phyloP scores from a whole-genome alignment of 768 basidiomycete species.

The Piloderma croceum region DNA sequence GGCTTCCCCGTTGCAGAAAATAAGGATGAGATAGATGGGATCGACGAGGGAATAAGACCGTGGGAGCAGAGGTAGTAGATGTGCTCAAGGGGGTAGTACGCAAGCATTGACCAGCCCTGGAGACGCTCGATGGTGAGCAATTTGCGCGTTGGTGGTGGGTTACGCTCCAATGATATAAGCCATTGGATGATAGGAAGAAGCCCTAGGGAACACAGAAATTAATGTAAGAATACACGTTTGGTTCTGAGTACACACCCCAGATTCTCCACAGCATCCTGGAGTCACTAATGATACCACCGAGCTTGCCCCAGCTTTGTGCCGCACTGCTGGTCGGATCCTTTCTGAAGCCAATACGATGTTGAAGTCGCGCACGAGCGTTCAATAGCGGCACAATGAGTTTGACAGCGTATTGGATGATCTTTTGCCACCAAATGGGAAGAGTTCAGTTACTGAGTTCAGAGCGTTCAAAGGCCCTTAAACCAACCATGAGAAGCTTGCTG shows the following conservation, averaged over 20 bases:
- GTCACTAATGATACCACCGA: slow-evolving; percentile 55
- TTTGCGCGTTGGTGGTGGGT: slow-evolving; percentile 60
- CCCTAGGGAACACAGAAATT: slow-evolving; percentile 34
- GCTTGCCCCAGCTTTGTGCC: slow-evolving; percentile 47
- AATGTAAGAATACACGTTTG: not conserved
- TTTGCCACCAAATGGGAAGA: not conserved
- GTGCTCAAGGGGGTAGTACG: slow-evolving; percentile 77
- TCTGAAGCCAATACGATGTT: slow-evolving; percentile 58
- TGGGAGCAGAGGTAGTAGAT: slow-evolving; percentile 61
- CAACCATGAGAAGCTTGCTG: slow-evolving; percentile 75
- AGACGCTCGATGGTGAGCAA: slow-evolving; percentile 74
- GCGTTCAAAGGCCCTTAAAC: slow-evolving; percentile 5
- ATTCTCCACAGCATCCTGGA: slow-evolving; percentile 71
- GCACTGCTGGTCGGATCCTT: slow-evolving; percentile 46
- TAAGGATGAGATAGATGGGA: slow-evolving; percentile 41
- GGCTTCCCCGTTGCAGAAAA: slow-evolving; percentile 37
- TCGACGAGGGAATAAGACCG: slow-evolving; percentile 51
- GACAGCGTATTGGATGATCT: slow-evolving; percentile 71
- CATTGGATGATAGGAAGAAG: slow-evolving; percentile 76
- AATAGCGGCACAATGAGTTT: slow-evolving; percentile 68
- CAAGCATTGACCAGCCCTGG: slow-evolving; percentile 70
- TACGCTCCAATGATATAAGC: slow-evolving; percentile 72
- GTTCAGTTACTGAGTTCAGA: not conserved
- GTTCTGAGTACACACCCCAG: slow-evolving; percentile 54
- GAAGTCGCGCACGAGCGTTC: slow-evolving; percentile 60